A percentile compares a stretch with the other conserved stretches of the same genome.
Evolutionary conservation across 1,284 basidiomycete species (phyloP).

Genomic region (Ustilago lituana): DNA sequence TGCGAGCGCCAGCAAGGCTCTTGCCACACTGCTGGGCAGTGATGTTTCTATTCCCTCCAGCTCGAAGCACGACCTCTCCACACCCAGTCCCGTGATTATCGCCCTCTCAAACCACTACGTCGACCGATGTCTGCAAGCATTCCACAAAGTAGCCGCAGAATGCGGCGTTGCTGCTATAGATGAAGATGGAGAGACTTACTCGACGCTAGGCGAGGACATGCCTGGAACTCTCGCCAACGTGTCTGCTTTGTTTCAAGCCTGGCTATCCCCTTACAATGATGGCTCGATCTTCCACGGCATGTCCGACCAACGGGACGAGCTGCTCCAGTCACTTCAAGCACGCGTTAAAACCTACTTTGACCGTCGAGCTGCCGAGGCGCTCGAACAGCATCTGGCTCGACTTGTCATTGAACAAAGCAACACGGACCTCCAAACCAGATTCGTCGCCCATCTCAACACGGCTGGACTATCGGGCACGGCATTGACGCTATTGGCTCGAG

Average conservation of each 20-base stretch:
- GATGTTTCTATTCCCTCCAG: conserved; percentile 12
- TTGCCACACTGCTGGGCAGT: conserved; percentile 4
- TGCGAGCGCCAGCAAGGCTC: background rate
- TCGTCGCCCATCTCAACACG: conserved; percentile 16
- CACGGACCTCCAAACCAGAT: conserved; percentile 14
- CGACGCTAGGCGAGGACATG: conserved; percentile 6
- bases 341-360: conserved; percentile 19
- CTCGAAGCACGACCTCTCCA: conserved; percentile 18
- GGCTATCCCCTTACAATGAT: conserved; percentile 26
- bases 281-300: conserved; percentile 20
- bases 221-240: conserved; percentile 7
- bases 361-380: conserved; percentile 6
- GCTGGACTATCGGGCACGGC: conserved; percentile 23
- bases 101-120: conserved; percentile 28
- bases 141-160: conserved; percentile 4
- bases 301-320: background rate
- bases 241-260: conserved; percentile 22
- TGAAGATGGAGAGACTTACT: background rate
- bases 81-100: conserved; percentile 21
- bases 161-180: background rate
- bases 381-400: conserved; percentile 15
- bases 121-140: conserved; percentile 9
- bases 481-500: conserved; percentile 29
- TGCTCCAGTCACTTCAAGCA: conserved; percentile 20
- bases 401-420: conserved; percentile 7